Conservation (phyloP, 176 grass and related monocot genomes). For the Cocos nucifera region DNA sequence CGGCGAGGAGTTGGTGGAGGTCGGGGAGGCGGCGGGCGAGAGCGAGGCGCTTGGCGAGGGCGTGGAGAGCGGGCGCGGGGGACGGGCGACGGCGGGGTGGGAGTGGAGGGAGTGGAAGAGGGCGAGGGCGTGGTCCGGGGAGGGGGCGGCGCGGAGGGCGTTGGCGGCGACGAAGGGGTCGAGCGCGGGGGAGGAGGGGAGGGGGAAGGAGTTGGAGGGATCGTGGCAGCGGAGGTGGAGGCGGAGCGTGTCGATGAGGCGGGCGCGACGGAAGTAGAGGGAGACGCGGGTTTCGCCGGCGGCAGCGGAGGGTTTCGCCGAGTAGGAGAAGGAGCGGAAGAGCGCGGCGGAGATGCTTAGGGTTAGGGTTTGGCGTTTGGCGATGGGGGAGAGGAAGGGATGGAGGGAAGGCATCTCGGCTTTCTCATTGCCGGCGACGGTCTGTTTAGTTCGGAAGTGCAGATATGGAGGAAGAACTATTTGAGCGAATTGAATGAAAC, state of each 20-base stretch:
- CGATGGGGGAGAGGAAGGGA: too few species aligned
- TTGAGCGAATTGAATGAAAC: too few species aligned
- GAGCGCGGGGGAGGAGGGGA: conserved; percentile 21
- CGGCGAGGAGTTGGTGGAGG: conserved; percentile 29
- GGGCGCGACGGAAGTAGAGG: conserved; percentile 53
- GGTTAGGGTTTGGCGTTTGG: too few species aligned
- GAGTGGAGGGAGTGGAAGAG: conserved; percentile 22
- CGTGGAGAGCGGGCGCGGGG: conserved; percentile 12
- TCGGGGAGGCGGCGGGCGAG: conserved; percentile 19
- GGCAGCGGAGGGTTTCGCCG: not conserved
- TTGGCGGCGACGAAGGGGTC: conserved; percentile 37
- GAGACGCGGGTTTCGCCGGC: conserved; percentile 17
- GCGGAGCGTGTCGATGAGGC: conserved; percentile 45
- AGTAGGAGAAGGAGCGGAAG: not conserved
- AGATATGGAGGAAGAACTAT: too few species aligned
- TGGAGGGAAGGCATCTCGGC: too few species aligned
- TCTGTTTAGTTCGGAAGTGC: too few species aligned
- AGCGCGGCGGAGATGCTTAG: not conserved
- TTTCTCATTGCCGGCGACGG: too few species aligned
- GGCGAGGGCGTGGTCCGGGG: conserved; percentile 16
- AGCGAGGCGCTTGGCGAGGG: conserved; percentile 35
- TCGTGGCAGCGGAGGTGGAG: conserved; percentile 25
- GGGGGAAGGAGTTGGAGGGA: not conserved
- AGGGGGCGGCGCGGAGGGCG: conserved; percentile 20
- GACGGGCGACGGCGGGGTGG: conserved; percentile 21